Evolutionary conservation across 257 asterid genomes (phyloP), one percentile per base, ranked within the genome.

Genomic region (Solanum pinnatisectum): DNA sequence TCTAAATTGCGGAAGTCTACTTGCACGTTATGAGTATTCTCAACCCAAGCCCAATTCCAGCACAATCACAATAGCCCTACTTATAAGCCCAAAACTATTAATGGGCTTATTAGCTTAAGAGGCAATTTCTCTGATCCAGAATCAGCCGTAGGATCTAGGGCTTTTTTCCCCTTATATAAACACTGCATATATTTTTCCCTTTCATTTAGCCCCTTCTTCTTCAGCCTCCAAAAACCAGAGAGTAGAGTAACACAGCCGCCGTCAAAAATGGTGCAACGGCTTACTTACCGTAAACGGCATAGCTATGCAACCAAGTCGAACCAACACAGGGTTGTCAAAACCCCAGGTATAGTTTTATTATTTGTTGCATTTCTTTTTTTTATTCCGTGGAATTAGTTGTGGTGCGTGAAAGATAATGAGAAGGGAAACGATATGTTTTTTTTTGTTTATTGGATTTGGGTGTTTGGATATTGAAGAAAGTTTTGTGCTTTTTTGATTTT

Each of bases 221-320:
- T 70, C 91, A 68, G 88, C 90, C 84, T 84, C 86, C 68, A 40
- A 23, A 46, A 46, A 87, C 72, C 72, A 20, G 79, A 37, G 87
- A 67, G 20, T 82, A 5, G 70, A 25, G 60, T 65, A 25, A 27
- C 25, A 40, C 42, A 63, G 89, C 65, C 37, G 85, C 59, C 65
- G 84, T 14, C 37, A 52, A 90, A 92, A 89, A 96, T 96, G 99
- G 98, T 94, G 90, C 99, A 96, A 73, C 89, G 98, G 27, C 93
- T 96, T 1, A 93, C 98, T 0, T 96, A 96, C 60, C 89, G 97
- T 44, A 91, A 84, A 83, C 90, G 99, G 68, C 99, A 96, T 36
- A 96, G 98, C 91, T 96, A 96, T 88, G 99, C 99, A 87, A 96
- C 98, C 36, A 96, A 94, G 78, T 96, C 99, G 7, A 95, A 96